Conservation (phyloP, 140 eudicot genomes). For the Ambrosia hybrid region DNA sequence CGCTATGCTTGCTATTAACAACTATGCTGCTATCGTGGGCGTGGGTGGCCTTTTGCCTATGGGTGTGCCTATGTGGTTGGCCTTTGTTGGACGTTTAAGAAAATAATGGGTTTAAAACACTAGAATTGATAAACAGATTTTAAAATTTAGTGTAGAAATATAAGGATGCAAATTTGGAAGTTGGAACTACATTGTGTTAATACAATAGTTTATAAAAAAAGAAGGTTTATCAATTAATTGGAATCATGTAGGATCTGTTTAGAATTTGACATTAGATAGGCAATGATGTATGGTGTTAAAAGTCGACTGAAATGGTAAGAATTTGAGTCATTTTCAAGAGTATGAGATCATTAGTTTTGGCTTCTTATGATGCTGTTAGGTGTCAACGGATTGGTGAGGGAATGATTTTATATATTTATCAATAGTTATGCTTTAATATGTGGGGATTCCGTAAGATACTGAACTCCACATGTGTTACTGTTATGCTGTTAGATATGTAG, state of each 20-base stretch:
- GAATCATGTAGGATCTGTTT: conserved; percentile 5
- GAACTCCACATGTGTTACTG: conserved; percentile 3
- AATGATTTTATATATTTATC: conserved; percentile 4
- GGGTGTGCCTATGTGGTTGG: too few species aligned
- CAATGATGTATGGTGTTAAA: background rate
- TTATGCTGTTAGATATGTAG: conserved; percentile 4
- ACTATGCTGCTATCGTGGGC: too few species aligned
- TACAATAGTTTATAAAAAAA: background rate
- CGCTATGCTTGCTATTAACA: too few species aligned
- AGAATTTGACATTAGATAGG: background rate
- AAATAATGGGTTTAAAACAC: too few species aligned
- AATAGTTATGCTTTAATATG: background rate
- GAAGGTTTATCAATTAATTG: conserved; percentile 6
- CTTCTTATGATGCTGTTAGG: conserved; percentile 1
- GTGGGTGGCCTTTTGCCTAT: too few species aligned
- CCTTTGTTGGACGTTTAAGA: too few species aligned
- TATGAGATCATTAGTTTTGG: background rate
- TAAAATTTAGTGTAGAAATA: too few species aligned
- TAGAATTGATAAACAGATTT: too few species aligned
- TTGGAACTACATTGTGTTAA: too few species aligned
- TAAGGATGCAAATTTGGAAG: conserved; percentile 6
- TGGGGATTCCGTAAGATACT: background rate
- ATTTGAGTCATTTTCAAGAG: background rate
- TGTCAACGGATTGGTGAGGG: background rate
- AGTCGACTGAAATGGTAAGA: background rate